A percentile compares a stretch with the other conserved stretches of the same genome.
Evolutionary conservation across 805 yeast genomes (phyloP).

Genomic region (Ogataea philodendri): DNA sequence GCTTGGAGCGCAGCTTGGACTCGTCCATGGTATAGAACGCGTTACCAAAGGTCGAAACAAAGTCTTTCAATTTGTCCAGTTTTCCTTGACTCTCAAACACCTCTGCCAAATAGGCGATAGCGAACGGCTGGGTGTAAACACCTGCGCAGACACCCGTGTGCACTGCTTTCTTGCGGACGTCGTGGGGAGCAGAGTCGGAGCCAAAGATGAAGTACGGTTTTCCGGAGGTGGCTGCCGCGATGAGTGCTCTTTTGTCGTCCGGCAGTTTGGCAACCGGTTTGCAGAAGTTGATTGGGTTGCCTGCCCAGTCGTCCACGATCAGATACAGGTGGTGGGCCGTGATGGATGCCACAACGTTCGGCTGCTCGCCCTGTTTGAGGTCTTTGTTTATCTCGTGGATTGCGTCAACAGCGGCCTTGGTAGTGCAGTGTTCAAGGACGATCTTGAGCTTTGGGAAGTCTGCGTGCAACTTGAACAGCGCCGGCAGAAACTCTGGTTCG

Average conservation of each 20-base stretch:
- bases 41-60: conserved; percentile 75
- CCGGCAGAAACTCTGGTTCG: conserved; percentile 89
- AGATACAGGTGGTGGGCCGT: conserved; percentile 93
- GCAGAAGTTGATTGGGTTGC: conserved; percentile 91
- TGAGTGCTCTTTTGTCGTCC: conserved; percentile 72
- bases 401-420: conserved; percentile 80
- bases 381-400: conserved; percentile 62
- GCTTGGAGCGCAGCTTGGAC: conserved; percentile 42
- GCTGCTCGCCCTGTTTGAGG: conserved; percentile 29
- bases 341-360: conserved; percentile 83
- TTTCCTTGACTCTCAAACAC: conserved; percentile 67
- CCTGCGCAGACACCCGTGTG: conserved; percentile 96
- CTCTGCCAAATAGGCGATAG: conserved; percentile 80
- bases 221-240: conserved; percentile 88
- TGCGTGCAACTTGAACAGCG: conserved; percentile 67
- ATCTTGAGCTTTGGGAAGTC: conserved; percentile 87
- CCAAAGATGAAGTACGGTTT: conserved; percentile 94
- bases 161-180: conserved; percentile 70
- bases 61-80: conserved; percentile 64
- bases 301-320: conserved; percentile 95
- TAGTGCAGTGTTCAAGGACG: conserved; percentile 92
- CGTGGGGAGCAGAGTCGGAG: conserved; percentile 98
- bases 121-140: conserved; percentile 86
- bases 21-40: conserved; percentile 62
- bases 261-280: conserved; percentile 98